Base-by-base conservation (phyloP, 2,329 filamentous ascomycete genomes). In the Beauveria sp. region DNA sequence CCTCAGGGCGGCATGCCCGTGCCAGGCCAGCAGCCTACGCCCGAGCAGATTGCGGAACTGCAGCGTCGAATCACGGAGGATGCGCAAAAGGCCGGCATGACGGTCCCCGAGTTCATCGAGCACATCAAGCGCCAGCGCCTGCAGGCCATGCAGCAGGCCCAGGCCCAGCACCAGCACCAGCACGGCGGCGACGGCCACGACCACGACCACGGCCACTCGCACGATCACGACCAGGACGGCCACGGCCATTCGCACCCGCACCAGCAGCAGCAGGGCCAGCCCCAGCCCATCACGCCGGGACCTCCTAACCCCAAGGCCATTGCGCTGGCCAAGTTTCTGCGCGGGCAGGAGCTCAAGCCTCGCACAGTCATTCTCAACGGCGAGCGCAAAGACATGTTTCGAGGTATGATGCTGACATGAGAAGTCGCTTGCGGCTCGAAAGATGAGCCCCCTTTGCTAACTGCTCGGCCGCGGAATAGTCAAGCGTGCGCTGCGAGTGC, bases 301-400 rank as follows among this genome's bases (percentile, higher is more conserved):
- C 91, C 93, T 26, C 91, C 93, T 5, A 95, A 96, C 68, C 93
- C 93, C 45, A 86, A 92, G 70, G 93, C 92, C 22, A 77, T 98
- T 51, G 92, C 93, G 9, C 83, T 99, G 60, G 96, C 95, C 67
- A 88, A 91, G 70, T 99, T 96, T 77, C 78, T 99, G 63, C 86
- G 87, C 67, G 75, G 83, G 62, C 93, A 97, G 77, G 85, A 95
- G 63, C 78, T 99, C 66, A 99, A 99, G 82, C 82, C 85, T 20
- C 83, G 95, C 65, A 97, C 93, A 20, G 93, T 90, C 73, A 96
- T 99, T 66, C 84, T 98, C 66, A 93, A 97, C 67, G 95, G 95
- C 69, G 93, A 97, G 81, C 86, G 95, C 70, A 98, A 96, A 78
- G 93, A 99, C 67, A 96, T 99, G 90, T 98, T 99, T 77, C 89